phyloP scores from a whole-genome alignment of 73 alveolate species.

The Symbiodinium natans region DNA sequence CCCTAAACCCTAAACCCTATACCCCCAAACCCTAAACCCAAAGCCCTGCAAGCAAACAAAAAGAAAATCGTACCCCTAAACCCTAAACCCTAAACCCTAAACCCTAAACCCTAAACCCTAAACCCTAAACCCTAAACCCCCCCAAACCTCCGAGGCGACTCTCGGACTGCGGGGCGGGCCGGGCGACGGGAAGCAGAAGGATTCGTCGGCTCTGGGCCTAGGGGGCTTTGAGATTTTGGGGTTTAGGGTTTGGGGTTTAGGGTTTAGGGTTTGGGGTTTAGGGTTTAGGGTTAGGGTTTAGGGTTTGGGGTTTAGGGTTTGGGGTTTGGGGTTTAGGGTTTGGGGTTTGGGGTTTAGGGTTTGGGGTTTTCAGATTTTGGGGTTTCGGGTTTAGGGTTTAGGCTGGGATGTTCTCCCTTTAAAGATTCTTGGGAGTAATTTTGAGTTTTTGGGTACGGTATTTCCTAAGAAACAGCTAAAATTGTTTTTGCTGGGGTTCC shows the following conservation, averaged over 20 bases:
- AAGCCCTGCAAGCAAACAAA: no score
- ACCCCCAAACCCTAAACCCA: no score
- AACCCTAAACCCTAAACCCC: neutral
- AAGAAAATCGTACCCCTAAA: no score
- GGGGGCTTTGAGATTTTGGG: neutral
- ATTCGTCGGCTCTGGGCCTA: neutral
- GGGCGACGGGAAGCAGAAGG: slow-evolving; percentile 44
- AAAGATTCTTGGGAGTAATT: no score
- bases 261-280: neutral
- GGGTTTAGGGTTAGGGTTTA: neutral
- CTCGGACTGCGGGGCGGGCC: slow-evolving; percentile 75
- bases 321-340: neutral
- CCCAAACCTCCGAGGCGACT: neutral
- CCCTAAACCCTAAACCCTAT: no score
- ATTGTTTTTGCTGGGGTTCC: no score
- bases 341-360: no score
- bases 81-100: neutral
- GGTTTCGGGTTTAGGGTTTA: no score
- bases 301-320: neutral
- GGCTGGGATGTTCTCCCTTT: no score
- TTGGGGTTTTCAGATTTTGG: no score
- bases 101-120: neutral
- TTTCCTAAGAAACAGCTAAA: no score
- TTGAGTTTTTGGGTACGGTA: neutral
- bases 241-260: neutral